Evolutionary conservation across 306 rosid species (phyloP), one percentile per base, ranked within the genome.

Genomic region (Alnus glutinosa): DNA sequence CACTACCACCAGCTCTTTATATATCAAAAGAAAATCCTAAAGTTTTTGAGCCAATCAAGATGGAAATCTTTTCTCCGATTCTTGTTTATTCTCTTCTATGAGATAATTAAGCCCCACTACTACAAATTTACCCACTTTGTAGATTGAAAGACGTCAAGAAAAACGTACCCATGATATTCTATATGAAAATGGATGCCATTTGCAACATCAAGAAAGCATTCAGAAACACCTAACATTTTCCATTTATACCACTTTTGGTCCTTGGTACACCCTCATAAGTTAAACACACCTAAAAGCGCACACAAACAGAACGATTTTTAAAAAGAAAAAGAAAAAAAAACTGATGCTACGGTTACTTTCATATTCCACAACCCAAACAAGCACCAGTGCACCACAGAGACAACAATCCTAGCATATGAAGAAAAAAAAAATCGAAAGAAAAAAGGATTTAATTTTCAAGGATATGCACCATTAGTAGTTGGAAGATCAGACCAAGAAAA

Each of bases 401-500:
- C 67, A 71, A 63, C 37, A 80, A 73, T n/a, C 81, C 70, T 79
- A 77, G 71, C 48, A 75, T 84, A 79, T 57, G 73, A 62, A 49
- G 48, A 75, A 55, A 46, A 76, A 50, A 34, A 23, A 37, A 55
- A 71, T 2, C 8, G 28, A 77, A 30, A 6, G 63, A 79, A 57
- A 73, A 50, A 47, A 34, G 55, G 58, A 82, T 66, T 64, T 42
- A 42, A 42, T 42, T 42, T 16, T 85, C 82, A 90, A 52, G 89
- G 95, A 78, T 89, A 92, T 85, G 97, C 88, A 84, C 96, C 98
- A 78, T 91, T 91, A 47, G 92, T 87, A 55, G 97, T 84, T 23
- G 97, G 87, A 81, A 88, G 96, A 92, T 91, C 93, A 67, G 95
- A 83, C 97, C 98, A 95, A 2, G 94, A 76, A 74, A 84, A 84